Conservation (phyloP, 768 basidiomycete species). For the Astraeus odoratus region DNA sequence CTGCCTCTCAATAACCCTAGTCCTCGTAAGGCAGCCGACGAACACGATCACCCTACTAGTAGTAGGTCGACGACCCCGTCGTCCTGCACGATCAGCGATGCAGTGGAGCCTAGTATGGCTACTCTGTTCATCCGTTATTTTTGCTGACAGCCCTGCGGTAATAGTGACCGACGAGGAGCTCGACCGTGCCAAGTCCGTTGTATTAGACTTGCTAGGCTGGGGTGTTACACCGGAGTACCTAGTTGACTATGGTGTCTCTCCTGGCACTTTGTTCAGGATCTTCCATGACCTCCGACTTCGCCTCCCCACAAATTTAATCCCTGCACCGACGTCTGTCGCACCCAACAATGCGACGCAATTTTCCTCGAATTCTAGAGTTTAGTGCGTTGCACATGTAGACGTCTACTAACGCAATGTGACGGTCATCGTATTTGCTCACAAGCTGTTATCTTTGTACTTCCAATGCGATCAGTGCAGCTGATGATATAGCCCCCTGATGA, state of each 20-base stretch:
- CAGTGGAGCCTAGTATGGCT: slow-evolving; percentile 7
- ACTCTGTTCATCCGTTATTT: background rate
- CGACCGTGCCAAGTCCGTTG: slow-evolving; percentile 37
- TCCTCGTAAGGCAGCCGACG: too few relatives aligned
- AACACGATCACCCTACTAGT: background rate
- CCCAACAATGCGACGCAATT: slow-evolving; percentile 1
- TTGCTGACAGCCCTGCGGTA: background rate
- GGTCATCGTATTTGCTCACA: too few relatives aligned
- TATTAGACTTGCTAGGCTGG: slow-evolving; percentile 53
- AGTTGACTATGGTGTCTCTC: slow-evolving; percentile 37
- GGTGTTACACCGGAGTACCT: slow-evolving; percentile 45
- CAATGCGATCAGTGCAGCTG: too few relatives aligned
- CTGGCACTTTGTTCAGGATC: slow-evolving; percentile 30
- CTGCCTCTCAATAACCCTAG: too few relatives aligned
- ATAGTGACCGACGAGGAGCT: slow-evolving; percentile 38
- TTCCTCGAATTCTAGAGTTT: too few relatives aligned
- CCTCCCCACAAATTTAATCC: slow-evolving; percentile 22
- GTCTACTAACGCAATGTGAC: too few relatives aligned
- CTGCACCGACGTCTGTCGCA: background rate
- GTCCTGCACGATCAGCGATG: too few relatives aligned
- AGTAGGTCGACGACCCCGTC: too few relatives aligned
- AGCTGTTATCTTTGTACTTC: too few relatives aligned
- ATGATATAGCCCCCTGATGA: too few relatives aligned
- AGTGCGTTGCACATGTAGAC: too few relatives aligned
- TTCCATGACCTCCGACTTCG: slow-evolving; percentile 39